A percentile compares a stretch with the other conserved stretches of the same genome.
Conservation (phyloP, 805 yeast genomes). For the Scheffersomyces amazonensis region DNA sequence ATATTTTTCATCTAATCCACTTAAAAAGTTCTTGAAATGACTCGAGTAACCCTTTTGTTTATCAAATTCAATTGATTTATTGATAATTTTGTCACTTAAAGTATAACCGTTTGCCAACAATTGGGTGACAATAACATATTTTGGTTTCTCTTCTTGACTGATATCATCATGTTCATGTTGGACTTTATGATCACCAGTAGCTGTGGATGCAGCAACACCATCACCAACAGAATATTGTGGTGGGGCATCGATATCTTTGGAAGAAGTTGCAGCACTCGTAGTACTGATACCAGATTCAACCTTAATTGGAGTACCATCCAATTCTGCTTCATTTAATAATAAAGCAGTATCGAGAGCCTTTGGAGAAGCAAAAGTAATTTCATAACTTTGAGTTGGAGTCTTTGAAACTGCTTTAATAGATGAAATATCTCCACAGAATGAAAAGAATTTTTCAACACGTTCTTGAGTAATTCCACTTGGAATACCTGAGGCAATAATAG, state of each 20-base stretch:
- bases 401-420: slow-evolving; percentile 29
- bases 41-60: slow-evolving; percentile 58
- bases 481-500: slow-evolving; percentile 56
- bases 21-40: slow-evolving; percentile 55
- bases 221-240: slow-evolving; percentile 10
- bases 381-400: slow-evolving; percentile 31
- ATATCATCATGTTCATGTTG: slow-evolving; percentile 46
- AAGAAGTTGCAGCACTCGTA: slow-evolving; percentile 7
- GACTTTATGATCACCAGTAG: slow-evolving; percentile 18
- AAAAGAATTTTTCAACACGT: slow-evolving; percentile 63
- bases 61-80: slow-evolving; percentile 62
- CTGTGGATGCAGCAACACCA: neutral
- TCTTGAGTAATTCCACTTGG: slow-evolving; percentile 47
- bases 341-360: slow-evolving; percentile 71
- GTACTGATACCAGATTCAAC: slow-evolving; percentile 33
- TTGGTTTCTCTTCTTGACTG: slow-evolving; percentile 75
- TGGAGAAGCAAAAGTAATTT: slow-evolving; percentile 52
- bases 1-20: slow-evolving; percentile 56
- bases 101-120: slow-evolving; percentile 71
- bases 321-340: slow-evolving; percentile 69
- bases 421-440: slow-evolving; percentile 63
- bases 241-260: slow-evolving; percentile 10
- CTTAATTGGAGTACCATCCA: slow-evolving; percentile 54
- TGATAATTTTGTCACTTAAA: slow-evolving; percentile 58
- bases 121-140: slow-evolving; percentile 72